A percentile compares a stretch with the other conserved stretches of the same genome.
Evolutionary conservation across 352 stramenopile genomes (phyloP).

Genomic region (Globisporangium apiculatum): DNA sequence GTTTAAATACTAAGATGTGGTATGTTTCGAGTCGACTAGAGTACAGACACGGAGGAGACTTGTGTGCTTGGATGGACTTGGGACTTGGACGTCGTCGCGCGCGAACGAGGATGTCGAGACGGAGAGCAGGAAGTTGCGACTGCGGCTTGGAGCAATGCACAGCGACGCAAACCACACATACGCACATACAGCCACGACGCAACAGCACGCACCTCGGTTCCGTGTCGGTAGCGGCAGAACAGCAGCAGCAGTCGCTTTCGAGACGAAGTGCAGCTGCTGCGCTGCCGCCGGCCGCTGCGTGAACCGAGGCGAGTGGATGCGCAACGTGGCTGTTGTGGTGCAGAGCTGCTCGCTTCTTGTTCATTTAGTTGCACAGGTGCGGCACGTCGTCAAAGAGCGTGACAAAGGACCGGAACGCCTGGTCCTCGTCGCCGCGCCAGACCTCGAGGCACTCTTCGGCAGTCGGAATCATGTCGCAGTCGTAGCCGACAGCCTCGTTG

Average conservation of each 20-base stretch:
- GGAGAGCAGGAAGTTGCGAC: background rate
- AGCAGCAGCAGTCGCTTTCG: background rate
- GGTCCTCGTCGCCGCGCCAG: conserved; percentile 57
- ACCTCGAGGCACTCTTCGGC: conserved; percentile 46
- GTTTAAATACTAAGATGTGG: too few relatives aligned
- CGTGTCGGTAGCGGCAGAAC: background rate
- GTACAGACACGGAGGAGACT: background rate
- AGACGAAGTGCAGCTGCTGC: background rate
- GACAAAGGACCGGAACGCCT: conserved; percentile 56
- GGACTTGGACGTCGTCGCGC: background rate
- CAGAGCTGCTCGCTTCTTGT: too few relatives aligned
- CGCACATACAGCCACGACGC: conserved; percentile 2
- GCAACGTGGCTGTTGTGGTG: too few relatives aligned
- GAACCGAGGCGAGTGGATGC: background rate
- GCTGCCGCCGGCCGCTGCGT: background rate
- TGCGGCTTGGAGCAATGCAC: background rate
- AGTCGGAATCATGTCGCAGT: conserved; percentile 39
- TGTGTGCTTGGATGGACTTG: background rate
- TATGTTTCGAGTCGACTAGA: background rate
- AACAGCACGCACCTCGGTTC: conserved; percentile 1
- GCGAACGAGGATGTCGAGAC: background rate
- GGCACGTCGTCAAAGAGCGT: conserved; percentile 49
- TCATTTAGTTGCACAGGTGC: conserved; percentile 22
- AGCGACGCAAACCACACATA: background rate
- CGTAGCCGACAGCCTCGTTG: conserved; percentile 57